Conservation (phyloP, 805 yeast genomes). For the Sugiyamaella smithiae region DNA sequence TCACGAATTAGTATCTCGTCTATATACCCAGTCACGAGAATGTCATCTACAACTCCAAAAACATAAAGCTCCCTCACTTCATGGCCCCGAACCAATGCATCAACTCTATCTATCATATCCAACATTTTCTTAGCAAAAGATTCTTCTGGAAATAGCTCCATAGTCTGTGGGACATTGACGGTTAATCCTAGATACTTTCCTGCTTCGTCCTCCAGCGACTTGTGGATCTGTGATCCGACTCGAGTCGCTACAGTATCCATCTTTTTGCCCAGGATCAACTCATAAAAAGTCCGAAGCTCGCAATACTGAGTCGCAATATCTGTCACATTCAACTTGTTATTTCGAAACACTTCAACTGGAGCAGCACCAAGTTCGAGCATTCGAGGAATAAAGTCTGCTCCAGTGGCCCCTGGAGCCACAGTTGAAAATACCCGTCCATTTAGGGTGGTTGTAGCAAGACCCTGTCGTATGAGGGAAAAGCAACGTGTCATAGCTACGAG, state of each 20-base stretch:
- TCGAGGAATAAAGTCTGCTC: not conserved
- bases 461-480: too few species aligned
- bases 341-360: slow-evolving; percentile 17
- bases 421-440: too few species aligned
- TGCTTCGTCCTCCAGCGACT: slow-evolving; percentile 17
- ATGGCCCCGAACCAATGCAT: not conserved
- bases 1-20: slow-evolving; percentile 25
- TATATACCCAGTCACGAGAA: slow-evolving; percentile 28
- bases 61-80: slow-evolving; percentile 32
- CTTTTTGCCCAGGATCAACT: slow-evolving; percentile 4
- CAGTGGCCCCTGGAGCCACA: too few species aligned
- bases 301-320: slow-evolving; percentile 26
- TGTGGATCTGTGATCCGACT: slow-evolving; percentile 25
- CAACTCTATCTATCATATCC: slow-evolving; percentile 16
- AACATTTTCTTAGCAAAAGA: slow-evolving; percentile 23
- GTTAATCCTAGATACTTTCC: not conserved
- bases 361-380: not conserved
- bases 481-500: not conserved
- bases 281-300: slow-evolving; percentile 26
- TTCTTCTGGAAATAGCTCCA: slow-evolving; percentile 12
- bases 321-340: slow-evolving; percentile 22
- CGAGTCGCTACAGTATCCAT: slow-evolving; percentile 18
- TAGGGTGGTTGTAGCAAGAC: too few species aligned
- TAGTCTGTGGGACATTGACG: slow-evolving; percentile 4
- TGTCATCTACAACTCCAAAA: slow-evolving; percentile 24